A percentile compares a stretch with the other conserved stretches of the same genome.
phyloP scores from a whole-genome alignment of 2,329 filamentous ascomycete species.

The Byssothecium circinans region DNA sequence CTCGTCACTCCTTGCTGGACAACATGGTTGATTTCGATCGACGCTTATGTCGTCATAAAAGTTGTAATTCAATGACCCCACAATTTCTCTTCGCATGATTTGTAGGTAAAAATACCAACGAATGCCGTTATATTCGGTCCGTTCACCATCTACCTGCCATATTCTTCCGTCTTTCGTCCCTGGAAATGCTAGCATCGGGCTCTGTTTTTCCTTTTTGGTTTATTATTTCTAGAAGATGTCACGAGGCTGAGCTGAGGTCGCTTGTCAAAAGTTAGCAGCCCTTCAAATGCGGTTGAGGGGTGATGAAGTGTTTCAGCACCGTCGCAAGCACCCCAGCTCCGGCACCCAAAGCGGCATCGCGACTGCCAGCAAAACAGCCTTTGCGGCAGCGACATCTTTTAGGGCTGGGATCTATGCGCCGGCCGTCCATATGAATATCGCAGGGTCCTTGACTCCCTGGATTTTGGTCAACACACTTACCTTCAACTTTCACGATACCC shows the following conservation, averaged over 20 bases:
- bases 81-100: not conserved
- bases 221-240: too few relatives aligned
- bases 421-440: not conserved
- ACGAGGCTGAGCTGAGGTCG: not conserved
- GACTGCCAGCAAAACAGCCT: constrained; percentile 19
- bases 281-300: not conserved
- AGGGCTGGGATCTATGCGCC: constrained; percentile 10
- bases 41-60: not conserved
- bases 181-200: too few relatives aligned
- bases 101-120: not conserved
- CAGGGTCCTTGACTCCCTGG: not conserved
- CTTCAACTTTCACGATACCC: too few relatives aligned
- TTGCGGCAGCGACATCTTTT: constrained; percentile 17
- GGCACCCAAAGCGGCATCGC: constrained; percentile 18
- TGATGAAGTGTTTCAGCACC: constrained; percentile 27
- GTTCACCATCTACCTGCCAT: not conserved
- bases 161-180: not conserved
- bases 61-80: not conserved
- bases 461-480: not conserved
- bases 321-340: constrained; percentile 29
- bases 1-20: not conserved
- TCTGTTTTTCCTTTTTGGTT: too few relatives aligned
- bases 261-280: not conserved
- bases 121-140: not conserved
- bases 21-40: not conserved